Conservation (phyloP, 2,329 filamentous ascomycete genomes). For the Aspergillus ochraceoroseus region DNA sequence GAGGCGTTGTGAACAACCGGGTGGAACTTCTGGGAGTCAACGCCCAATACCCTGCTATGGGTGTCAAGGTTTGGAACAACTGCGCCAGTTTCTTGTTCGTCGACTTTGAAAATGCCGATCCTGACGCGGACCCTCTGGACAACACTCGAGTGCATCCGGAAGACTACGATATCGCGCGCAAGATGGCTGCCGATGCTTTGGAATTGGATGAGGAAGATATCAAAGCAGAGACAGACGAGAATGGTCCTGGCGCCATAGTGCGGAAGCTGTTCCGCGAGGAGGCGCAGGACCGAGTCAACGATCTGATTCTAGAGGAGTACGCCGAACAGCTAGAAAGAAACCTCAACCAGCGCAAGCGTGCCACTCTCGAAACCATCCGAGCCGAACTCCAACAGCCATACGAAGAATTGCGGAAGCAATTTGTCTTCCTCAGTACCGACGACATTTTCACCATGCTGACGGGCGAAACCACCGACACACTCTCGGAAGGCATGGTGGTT, state of each 20-base stretch:
- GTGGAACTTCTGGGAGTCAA: constrained; percentile 86
- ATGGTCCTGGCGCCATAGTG: constrained; percentile 83
- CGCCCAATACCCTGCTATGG: constrained; percentile 75
- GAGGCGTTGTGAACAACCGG: constrained; percentile 75
- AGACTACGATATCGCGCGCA: constrained; percentile 95
- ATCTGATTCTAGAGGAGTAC: constrained; percentile 93
- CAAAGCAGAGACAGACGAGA: constrained; percentile 86
- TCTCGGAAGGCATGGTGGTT: constrained; percentile 87
- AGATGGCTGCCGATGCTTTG: constrained; percentile 95
- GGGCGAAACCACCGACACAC: constrained; percentile 78
- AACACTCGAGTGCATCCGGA: constrained; percentile 97
- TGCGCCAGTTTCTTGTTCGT: constrained; percentile 94
- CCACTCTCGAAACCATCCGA: constrained; percentile 91
- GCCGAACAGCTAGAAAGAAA: constrained; percentile 91
- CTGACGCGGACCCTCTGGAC: constrained; percentile 84
- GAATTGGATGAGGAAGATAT: constrained; percentile 98
- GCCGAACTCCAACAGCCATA: constrained; percentile 89
- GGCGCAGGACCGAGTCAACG: constrained; percentile 90
- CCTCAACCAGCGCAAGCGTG: constrained; percentile 89
- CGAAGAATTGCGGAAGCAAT: constrained; percentile 84
- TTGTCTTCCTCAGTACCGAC: constrained; percentile 62
- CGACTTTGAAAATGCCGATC: constrained; percentile 75
- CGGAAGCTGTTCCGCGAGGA: constrained; percentile 93
- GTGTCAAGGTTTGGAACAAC: constrained; percentile 89
- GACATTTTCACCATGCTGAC: constrained; percentile 96